Base-by-base conservation (phyloP, 225 moss, liverwort and hornwort genomes). In the Sphagnum contortum region DNA sequence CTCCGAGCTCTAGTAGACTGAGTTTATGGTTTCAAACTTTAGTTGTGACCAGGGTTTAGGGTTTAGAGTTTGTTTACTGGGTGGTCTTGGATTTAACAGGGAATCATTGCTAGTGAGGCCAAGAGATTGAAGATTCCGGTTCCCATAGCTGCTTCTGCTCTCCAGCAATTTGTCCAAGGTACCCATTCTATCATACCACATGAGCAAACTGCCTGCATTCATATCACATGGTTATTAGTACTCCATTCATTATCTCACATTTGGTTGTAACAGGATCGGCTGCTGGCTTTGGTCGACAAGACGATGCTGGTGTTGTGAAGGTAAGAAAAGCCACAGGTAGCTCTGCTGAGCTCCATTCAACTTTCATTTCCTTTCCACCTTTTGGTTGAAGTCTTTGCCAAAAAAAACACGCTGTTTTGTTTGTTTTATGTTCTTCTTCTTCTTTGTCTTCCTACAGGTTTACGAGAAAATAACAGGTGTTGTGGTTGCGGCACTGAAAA, bases 291-390 rank as follows among this genome's bases (percentile, higher is more conserved):
- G 94, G 91, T 66, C 81, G 91, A 67, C 69, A 73, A 66, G 94
- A 95, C 70, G 94, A 95, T 62, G 91, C 94, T 73, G 89, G 89
- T 59, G 81, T 95, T 68, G 94, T 95, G 47, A 95, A 95, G 91
- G 91, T 95, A 66, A 13, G 9, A 29, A 29, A 29, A 29, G 29
- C 29, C 29, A 29, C 55, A 8, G 8, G 7, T 2, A 48, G n/a
- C 52, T 9, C 9, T 29, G 29, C 29, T 29, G 29, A 29, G 29
- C 29, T 29, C 29, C 29, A 29, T 29, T 29, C 29, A 29, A 29
- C 29, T 29, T 29, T 29, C 1, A 29, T 29, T 49, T 6, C 59
- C 14, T 48, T 12, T 59, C 8, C 3, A 8, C 3, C 49, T 48
- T 12, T 29, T 29, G 29, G 29, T 29, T 29, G 29, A 29, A 29